phyloP scores from a whole-genome alignment of 2,329 filamentous ascomycete species.

The Aaosphaeria pasadenensis region DNA sequence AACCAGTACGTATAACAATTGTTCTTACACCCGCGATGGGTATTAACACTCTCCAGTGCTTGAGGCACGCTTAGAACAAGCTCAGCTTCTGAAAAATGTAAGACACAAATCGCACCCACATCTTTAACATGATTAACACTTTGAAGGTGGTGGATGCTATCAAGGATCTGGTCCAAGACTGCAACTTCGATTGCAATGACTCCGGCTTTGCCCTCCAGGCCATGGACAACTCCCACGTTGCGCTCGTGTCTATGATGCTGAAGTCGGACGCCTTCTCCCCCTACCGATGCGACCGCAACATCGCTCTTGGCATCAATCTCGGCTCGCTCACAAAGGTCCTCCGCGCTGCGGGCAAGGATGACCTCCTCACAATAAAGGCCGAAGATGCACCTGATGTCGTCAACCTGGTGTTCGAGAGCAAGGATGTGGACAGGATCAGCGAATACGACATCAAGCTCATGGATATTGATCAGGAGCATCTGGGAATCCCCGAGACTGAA shows the following conservation, averaged over 20 bases:
- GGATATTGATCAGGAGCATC: constrained; percentile 99
- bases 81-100: constrained; percentile 91
- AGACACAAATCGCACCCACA: constrained; percentile 1
- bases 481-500: constrained; percentile 98
- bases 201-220: constrained; percentile 96
- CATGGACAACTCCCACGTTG: constrained; percentile 99
- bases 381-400: constrained; percentile 95
- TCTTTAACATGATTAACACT: constrained; percentile 7
- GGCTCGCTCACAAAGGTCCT: constrained; percentile 96
- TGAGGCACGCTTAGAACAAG: constrained; percentile 96
- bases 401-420: constrained; percentile 93
- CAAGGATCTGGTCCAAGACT: constrained; percentile 98
- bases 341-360: constrained; percentile 88
- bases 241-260: constrained; percentile 97
- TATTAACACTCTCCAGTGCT: constrained; percentile 60
- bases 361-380: constrained; percentile 93
- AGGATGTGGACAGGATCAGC: constrained; percentile 83
- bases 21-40: too few species aligned
- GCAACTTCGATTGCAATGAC: constrained; percentile 99
- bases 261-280: constrained; percentile 92
- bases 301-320: constrained; percentile 96
- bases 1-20: too few species aligned
- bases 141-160: constrained; percentile 91
- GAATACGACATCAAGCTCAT: constrained; percentile 99
- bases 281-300: constrained; percentile 98